A percentile compares a stretch with the other conserved stretches of the same genome.
These are phyloP conservation scores for Phaseolus lunatus DNA, from an alignment of 306 rosid genomes.

Conservation along the genomic window DNA sequence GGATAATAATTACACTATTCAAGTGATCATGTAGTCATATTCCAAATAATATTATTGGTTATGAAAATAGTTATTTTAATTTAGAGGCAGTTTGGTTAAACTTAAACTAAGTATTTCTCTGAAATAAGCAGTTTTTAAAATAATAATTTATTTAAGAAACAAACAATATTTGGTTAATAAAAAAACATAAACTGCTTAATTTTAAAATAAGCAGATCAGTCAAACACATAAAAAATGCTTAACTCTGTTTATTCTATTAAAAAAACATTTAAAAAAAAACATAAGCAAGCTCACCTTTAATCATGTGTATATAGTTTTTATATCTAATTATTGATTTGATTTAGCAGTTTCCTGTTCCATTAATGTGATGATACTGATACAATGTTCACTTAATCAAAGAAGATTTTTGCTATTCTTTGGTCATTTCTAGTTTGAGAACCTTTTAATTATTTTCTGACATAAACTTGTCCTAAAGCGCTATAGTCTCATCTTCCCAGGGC, in stretches of 20 bases:
- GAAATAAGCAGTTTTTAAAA: too few relatives aligned
- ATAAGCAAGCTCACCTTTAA: too few relatives aligned
- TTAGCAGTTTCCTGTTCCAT: background rate
- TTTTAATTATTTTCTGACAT: constrained; percentile 17
- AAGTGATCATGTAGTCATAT: constrained; percentile 12
- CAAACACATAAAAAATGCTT: too few relatives aligned
- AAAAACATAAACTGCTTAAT: too few relatives aligned
- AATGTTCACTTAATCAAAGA: background rate
- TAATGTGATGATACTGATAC: constrained; percentile 24
- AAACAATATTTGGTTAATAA: too few relatives aligned
- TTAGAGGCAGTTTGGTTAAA: too few relatives aligned
- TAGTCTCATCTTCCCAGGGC: constrained; percentile 21
- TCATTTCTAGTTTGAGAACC: constrained; percentile 27
- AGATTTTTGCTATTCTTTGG: constrained; percentile 7
- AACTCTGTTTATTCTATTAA: too few relatives aligned
- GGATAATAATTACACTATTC: constrained; percentile 20
- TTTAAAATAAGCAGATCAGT: too few relatives aligned
- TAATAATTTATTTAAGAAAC: too few relatives aligned
- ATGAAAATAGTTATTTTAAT: background rate
- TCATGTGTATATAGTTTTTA: background rate
- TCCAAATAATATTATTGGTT: background rate
- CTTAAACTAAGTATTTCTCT: too few relatives aligned
- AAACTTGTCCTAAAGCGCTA: constrained; percentile 1
- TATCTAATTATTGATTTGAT: background rate
- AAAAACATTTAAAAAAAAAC: too few relatives aligned